These are phyloP conservation scores for Rhizopogon vesiculosus DNA, from an alignment of 768 basidiomycete species.

Conservation along the genomic window DNA sequence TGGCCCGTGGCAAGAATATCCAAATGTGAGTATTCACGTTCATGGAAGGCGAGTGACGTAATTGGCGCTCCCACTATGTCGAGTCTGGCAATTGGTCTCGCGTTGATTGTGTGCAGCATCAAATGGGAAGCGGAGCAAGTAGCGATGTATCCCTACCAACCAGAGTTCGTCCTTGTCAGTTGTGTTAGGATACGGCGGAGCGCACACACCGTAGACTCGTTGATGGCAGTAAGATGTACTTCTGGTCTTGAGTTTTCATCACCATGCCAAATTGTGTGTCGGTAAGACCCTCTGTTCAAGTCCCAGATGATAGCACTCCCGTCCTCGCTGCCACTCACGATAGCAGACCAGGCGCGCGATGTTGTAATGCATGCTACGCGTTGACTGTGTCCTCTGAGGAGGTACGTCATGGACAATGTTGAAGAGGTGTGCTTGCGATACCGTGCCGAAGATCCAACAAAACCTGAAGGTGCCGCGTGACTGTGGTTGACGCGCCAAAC, in stretches of 20 bases:
- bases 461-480: constrained; percentile 17
- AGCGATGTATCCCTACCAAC: constrained; percentile 77
- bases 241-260: constrained; percentile 26
- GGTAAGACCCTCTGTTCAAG: constrained; percentile 77
- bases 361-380: constrained; percentile 65
- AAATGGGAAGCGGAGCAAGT: constrained; percentile 71
- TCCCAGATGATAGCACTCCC: constrained; percentile 90
- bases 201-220: constrained; percentile 76
- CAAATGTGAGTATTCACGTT: constrained; percentile 77
- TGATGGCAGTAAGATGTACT: constrained; percentile 70
- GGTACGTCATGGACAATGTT: constrained; percentile 50
- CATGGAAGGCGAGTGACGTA: constrained; percentile 80
- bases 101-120: constrained; percentile 85
- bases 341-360: constrained; percentile 77
- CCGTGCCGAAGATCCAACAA: constrained; percentile 14
- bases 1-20: constrained; percentile 81
- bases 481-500: constrained; percentile 64
- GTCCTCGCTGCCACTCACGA: constrained; percentile 80
- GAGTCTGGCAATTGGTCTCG: constrained; percentile 65
- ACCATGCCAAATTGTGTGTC: constrained; percentile 75
- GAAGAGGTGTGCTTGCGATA: constrained; percentile 19
- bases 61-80: constrained; percentile 52
- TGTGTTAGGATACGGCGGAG: background rate
- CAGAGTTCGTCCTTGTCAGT: background rate
- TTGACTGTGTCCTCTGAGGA: constrained; percentile 77